Percentiles rank a stretch among this genome's conserved stretches.
phyloP scores from a whole-genome alignment of 1,284 basidiomycete genomes.

The Austroboletus novae-zelandiae region DNA sequence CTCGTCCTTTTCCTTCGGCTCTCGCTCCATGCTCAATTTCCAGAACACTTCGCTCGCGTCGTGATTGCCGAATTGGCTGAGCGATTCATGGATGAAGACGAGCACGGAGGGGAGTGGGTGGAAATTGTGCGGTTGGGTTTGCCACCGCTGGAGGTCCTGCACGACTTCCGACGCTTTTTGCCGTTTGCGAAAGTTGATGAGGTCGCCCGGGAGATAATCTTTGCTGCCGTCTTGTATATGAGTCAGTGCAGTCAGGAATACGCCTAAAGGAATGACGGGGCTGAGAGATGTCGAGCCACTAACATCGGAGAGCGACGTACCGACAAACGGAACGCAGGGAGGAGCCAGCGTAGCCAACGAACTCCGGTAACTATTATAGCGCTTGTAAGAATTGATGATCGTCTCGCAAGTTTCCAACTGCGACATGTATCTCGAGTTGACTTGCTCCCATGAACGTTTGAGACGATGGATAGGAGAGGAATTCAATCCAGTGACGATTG shows the following conservation, averaged over 20 bases:
- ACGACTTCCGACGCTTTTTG: conserved; percentile 76
- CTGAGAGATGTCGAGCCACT: conserved; percentile 1
- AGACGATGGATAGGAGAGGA: conserved; percentile 73
- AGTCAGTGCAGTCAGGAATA: conserved; percentile 76
- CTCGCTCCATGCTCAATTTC: conserved; percentile 62
- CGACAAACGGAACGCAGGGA: conserved; percentile 83
- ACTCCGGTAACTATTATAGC: conserved; percentile 72
- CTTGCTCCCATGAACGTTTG: conserved; percentile 76
- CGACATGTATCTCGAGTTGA: conserved; percentile 50
- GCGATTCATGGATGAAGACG: conserved; percentile 55
- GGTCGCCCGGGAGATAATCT: conserved; percentile 56
- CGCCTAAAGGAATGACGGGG: conserved; percentile 43
- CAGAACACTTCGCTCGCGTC: conserved; percentile 55
- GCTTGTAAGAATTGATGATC: conserved; percentile 69
- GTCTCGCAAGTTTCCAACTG: conserved; percentile 49
- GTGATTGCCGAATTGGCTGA: conserved; percentile 46
- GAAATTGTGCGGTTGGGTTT: conserved; percentile 72
- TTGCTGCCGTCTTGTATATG: conserved; percentile 86
- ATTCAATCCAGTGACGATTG: conserved; percentile 77
- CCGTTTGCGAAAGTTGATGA: conserved; percentile 83
- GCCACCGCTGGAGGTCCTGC: conserved; percentile 78
- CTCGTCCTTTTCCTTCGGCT: conserved; percentile 76
- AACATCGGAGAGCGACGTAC: conserved; percentile 37
- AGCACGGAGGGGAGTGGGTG: conserved; percentile 55
- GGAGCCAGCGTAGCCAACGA: conserved; percentile 65